Conservation (phyloP, 2,329 filamentous ascomycete species). For the Mycosphaerelloides madeirae region DNA sequence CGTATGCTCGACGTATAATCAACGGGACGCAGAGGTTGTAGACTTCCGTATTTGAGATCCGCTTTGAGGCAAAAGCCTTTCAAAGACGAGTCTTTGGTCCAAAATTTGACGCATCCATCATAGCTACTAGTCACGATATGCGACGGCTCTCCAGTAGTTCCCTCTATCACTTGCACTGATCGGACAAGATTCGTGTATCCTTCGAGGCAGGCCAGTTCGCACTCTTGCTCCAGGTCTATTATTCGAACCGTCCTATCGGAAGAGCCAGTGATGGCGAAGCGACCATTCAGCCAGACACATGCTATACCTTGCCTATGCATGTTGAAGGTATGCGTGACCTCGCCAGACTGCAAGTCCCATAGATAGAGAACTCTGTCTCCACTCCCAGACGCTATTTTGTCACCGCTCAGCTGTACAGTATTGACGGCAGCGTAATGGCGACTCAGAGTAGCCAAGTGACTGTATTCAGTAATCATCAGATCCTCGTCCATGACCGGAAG, state of each 20-base stretch:
- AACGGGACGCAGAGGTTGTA: too few relatives aligned
- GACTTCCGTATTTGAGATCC: too few relatives aligned
- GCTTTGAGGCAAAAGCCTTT: too few relatives aligned
- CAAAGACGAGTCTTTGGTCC: too few relatives aligned
- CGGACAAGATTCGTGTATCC: conserved; percentile 5
- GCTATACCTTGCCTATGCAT: neutral
- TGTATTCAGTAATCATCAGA: conserved; percentile 1
- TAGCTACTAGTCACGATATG: too few relatives aligned
- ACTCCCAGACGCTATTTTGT: conserved; percentile 4
- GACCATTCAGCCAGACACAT: conserved; percentile 3
- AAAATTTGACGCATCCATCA: too few relatives aligned
- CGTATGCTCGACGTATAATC: too few relatives aligned
- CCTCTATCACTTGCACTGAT: too few relatives aligned
- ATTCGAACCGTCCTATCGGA: conserved; percentile 5
- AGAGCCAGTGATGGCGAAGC: conserved; percentile 4
- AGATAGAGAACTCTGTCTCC: conserved; percentile 9
- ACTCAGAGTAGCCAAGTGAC: neutral
- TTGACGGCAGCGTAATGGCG: conserved; percentile 15
- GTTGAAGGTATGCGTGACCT: conserved; percentile 1
- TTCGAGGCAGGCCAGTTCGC: conserved; percentile 5
- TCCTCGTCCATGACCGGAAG: neutral
- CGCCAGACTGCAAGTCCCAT: conserved; percentile 6
- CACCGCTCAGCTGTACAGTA: conserved; percentile 3
- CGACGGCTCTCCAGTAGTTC: too few relatives aligned
- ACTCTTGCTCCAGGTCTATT: neutral